These are phyloP conservation scores for Cordyceps militaris DNA, from an alignment of 2,329 filamentous ascomycete genomes.

Conservation along the genomic window DNA sequence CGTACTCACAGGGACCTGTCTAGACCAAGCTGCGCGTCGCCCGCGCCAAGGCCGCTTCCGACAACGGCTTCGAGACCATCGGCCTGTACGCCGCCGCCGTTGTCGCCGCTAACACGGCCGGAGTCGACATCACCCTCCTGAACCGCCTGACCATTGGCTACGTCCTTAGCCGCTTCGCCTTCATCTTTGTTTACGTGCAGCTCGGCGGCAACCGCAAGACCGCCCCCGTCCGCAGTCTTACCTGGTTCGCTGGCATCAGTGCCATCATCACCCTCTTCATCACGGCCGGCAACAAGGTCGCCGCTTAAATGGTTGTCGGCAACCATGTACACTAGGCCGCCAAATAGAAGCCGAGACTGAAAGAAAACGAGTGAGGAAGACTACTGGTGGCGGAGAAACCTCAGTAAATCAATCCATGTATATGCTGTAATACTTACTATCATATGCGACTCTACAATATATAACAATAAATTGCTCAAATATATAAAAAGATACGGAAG, in stretches of 20 bases:
- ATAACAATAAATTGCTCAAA: slow-evolving; percentile 13
- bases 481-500: background rate
- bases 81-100: slow-evolving; percentile 37
- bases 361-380: background rate
- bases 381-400: background rate
- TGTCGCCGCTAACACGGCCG: slow-evolving; percentile 39
- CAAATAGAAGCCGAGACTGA: background rate
- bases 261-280: slow-evolving; percentile 33
- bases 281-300: slow-evolving; percentile 30
- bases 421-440: background rate
- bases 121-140: slow-evolving; percentile 29
- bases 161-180: slow-evolving; percentile 31
- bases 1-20: background rate
- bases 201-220: slow-evolving; percentile 34
- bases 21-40: slow-evolving; percentile 48
- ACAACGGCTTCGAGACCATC: slow-evolving; percentile 39
- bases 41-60: slow-evolving; percentile 42
- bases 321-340: background rate
- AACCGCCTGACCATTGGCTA: slow-evolving; percentile 36
- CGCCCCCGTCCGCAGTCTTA: slow-evolving; percentile 29
- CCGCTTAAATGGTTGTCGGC: background rate
- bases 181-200: slow-evolving; percentile 36
- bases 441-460: background rate
- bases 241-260: slow-evolving; percentile 30
- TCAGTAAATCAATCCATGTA: too few species aligned